Percentiles rank a stretch among this genome's conserved stretches.
These are phyloP conservation scores for Peltaster fructicola DNA, from an alignment of 2,329 filamentous ascomycete species.

Conservation along the genomic window DNA sequence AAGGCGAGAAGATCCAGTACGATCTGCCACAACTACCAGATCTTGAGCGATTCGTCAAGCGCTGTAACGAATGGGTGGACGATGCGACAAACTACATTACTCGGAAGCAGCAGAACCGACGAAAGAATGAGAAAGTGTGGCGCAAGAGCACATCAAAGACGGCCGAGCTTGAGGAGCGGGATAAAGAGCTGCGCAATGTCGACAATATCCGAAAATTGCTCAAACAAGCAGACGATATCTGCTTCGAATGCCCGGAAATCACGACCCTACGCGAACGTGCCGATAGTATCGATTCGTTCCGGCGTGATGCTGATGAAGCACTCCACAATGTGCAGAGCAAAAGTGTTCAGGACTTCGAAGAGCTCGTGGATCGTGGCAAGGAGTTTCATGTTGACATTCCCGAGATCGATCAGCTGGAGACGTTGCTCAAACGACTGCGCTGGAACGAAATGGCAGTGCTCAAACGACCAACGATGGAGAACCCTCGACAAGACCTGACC, in stretches of 20 bases:
- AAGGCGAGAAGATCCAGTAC: constrained; percentile 93
- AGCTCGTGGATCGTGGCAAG: constrained; percentile 76
- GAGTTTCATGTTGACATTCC: constrained; percentile 82
- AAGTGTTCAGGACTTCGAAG: constrained; percentile 61
- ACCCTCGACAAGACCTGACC: constrained; percentile 39
- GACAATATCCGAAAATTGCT: constrained; percentile 77
- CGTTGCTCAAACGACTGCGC: constrained; percentile 64
- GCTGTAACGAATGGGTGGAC: constrained; percentile 95
- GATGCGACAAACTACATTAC: constrained; percentile 93
- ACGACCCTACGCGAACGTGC: constrained; percentile 68
- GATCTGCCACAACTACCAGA: constrained; percentile 66
- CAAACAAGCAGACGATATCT: constrained; percentile 64
- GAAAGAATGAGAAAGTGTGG: constrained; percentile 83
- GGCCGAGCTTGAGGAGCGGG: constrained; percentile 66
- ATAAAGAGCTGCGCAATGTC: constrained; percentile 71
- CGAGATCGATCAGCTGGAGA: constrained; percentile 68
- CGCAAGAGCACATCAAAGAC: constrained; percentile 52
- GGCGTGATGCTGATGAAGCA: constrained; percentile 52
- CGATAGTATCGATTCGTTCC: constrained; percentile 69
- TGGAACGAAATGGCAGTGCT: constrained; percentile 69
- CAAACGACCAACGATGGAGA: constrained; percentile 20
- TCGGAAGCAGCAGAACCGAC: constrained; percentile 90
- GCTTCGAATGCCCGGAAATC: constrained; percentile 89
- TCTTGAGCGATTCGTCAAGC: constrained; percentile 77
- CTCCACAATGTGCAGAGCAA: constrained; percentile 48